Conservation (phyloP, 78 protist species). For the Emiliania huxleyi region DNA sequence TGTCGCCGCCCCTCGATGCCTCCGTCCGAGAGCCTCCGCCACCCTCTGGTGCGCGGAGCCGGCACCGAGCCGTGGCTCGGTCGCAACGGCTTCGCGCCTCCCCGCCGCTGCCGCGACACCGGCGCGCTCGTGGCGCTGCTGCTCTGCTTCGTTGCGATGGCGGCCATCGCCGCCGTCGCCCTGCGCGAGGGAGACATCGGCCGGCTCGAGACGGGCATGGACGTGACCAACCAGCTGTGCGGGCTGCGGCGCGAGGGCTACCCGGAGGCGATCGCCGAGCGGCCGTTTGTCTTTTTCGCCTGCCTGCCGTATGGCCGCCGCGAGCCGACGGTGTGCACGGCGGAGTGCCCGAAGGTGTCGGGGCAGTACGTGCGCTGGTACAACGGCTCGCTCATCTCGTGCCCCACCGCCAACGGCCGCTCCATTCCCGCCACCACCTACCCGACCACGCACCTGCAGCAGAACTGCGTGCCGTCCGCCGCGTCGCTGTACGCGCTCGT, state of each 20-base stretch:
- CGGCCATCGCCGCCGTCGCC: no score
- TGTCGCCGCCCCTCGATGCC: no score
- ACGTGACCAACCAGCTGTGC: neutral
- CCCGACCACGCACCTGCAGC: neutral
- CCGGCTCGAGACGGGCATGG: neutral
- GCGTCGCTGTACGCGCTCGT: conserved; percentile 22
- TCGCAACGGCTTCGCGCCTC: no score
- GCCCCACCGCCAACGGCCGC: neutral
- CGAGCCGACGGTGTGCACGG: neutral
- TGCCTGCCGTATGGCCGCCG: conserved; percentile 5
- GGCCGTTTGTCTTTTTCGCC: neutral
- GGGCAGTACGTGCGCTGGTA: conserved; percentile 22
- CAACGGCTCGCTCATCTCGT: neutral
- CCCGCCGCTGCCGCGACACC: no score
- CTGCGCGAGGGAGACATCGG: neutral
- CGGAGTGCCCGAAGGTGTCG: neutral
- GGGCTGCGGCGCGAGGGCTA: neutral
- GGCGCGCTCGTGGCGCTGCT: no score
- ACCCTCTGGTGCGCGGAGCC: no score
- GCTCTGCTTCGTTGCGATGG: no score
- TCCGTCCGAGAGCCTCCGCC: no score
- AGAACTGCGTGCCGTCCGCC: neutral
- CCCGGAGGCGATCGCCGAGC: neutral
- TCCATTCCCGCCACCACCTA: neutral
- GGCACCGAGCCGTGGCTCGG: no score